Percentiles rank a stretch among this genome's conserved stretches.
phyloP scores from a whole-genome alignment of 106 monocot genomes.

The Dioscorea alata region DNA sequence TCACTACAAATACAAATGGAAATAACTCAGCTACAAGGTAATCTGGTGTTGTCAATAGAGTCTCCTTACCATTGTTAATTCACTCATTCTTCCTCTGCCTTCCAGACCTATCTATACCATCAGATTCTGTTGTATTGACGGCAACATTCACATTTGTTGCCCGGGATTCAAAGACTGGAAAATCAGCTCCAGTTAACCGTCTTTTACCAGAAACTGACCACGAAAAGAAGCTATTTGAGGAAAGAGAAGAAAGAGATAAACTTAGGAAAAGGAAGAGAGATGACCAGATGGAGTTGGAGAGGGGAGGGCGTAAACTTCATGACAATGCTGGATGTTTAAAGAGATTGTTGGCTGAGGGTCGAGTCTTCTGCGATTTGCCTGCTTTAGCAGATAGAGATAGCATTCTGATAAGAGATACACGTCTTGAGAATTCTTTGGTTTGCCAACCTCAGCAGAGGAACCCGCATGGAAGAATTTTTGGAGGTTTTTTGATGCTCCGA shows the following conservation, averaged over 20 bases:
- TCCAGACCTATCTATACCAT: conserved; percentile 26
- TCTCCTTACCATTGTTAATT: background rate
- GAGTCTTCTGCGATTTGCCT: conserved; percentile 90
- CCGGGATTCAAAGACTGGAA: conserved; percentile 81
- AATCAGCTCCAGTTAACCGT: conserved; percentile 82
- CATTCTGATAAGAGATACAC: conserved; percentile 78
- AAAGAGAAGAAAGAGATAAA: conserved; percentile 69
- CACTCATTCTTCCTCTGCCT: background rate
- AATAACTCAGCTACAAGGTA: conserved; percentile 79
- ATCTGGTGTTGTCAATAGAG: background rate
- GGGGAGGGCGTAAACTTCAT: conserved; percentile 44
- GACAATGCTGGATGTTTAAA: conserved; percentile 47
- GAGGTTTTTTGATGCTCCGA: conserved; percentile 90
- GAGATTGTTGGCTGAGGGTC: conserved; percentile 65
- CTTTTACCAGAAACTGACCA: conserved; percentile 72
- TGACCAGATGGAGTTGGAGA: conserved; percentile 45
- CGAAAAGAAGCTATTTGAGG: conserved; percentile 56
- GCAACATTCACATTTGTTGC: conserved; percentile 98
- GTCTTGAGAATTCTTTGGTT: conserved; percentile 81
- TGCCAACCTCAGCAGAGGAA: conserved; percentile 98
- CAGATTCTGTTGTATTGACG: conserved; percentile 62
- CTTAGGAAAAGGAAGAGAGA: conserved; percentile 70
- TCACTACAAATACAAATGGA: conserved; percentile 83
- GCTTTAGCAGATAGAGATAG: conserved; percentile 89
- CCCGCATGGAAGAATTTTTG: conserved; percentile 89